Percentiles rank a stretch among this genome's conserved stretches.
Conservation (phyloP, 2,329 filamentous ascomycete genomes). For the Fusarium veterinarium region DNA sequence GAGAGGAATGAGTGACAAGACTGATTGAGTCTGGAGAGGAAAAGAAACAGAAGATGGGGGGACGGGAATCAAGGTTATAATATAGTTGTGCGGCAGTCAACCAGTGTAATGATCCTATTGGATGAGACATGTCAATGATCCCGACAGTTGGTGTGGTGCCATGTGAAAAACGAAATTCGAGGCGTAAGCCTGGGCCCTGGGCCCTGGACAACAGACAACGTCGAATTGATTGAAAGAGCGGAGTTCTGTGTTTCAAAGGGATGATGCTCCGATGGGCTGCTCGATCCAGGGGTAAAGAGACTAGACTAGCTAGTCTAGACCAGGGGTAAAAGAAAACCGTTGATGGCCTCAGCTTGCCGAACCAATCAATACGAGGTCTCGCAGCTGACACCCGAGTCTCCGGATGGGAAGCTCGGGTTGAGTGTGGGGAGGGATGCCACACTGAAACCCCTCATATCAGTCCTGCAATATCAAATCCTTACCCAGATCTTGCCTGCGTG, state of each 20-base stretch:
- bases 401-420: slow-evolving; percentile 5
- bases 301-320: slow-evolving; percentile 4
- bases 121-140: slow-evolving; percentile 3
- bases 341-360: slow-evolving; percentile 19
- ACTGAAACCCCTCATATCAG: slow-evolving; percentile 28
- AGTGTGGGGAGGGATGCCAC: slow-evolving; percentile 33
- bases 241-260: slow-evolving; percentile 31
- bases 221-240: slow-evolving; percentile 28
- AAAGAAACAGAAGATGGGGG: slow-evolving; percentile 1
- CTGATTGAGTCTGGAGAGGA: slow-evolving; percentile 29
- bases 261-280: slow-evolving; percentile 13
- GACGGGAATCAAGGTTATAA: slow-evolving; percentile 32
- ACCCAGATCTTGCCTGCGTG: slow-evolving; percentile 17
- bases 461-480: slow-evolving; percentile 29
- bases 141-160: slow-evolving; percentile 21
- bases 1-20: too few relatives aligned
- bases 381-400: slow-evolving; percentile 16
- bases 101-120: slow-evolving; percentile 13
- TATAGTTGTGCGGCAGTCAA: slow-evolving; percentile 25
- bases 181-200: slow-evolving; percentile 16
- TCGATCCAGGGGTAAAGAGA: slow-evolving; percentile 21
- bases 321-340: slow-evolving; percentile 30
- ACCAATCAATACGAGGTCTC: slow-evolving; percentile 5
- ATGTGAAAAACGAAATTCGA: slow-evolving; percentile 8
- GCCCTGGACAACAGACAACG: slow-evolving; percentile 4